phyloP scores from a whole-genome alignment of 1,284 basidiomycete species.

The Cryptococcus maquisensis region DNA sequence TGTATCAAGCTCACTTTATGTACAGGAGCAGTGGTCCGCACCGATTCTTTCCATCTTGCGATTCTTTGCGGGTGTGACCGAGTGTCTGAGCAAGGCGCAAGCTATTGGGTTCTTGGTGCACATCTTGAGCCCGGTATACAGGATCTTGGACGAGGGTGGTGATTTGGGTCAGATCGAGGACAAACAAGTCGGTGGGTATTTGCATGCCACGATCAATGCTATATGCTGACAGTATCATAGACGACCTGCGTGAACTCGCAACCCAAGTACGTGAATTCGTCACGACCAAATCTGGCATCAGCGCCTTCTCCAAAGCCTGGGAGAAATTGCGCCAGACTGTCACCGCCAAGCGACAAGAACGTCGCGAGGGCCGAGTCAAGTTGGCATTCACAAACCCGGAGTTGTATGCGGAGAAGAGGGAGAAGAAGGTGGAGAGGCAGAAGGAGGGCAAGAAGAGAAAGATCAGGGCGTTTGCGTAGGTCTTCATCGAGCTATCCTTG shows the following conservation, averaged over 20 bases:
- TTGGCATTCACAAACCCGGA: constrained; percentile 50
- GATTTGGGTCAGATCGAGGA: constrained; percentile 60
- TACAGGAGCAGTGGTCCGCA: constrained; percentile 61
- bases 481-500: constrained; percentile 1
- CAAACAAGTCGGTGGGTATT: constrained; percentile 65
- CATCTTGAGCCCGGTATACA: constrained; percentile 79
- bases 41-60: constrained; percentile 75
- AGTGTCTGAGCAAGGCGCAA: constrained; percentile 59
- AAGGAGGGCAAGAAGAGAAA: constrained; percentile 81
- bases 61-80: constrained; percentile 91
- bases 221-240: constrained; percentile 49
- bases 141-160: constrained; percentile 75
- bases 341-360: constrained; percentile 64
- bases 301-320: constrained; percentile 73
- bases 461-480: constrained; percentile 47
- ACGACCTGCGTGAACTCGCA: constrained; percentile 75
- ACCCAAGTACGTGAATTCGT: constrained; percentile 84
- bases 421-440: constrained; percentile 70
- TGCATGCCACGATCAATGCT: neutral
- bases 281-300: constrained; percentile 77
- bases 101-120: constrained; percentile 72
- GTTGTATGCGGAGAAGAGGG: constrained; percentile 62
- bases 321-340: constrained; percentile 71
- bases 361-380: constrained; percentile 63
- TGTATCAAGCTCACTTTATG: neutral